Evolutionary conservation across 805 yeast genomes (phyloP).

Genomic region (Lachancea thermotolerans): DNA sequence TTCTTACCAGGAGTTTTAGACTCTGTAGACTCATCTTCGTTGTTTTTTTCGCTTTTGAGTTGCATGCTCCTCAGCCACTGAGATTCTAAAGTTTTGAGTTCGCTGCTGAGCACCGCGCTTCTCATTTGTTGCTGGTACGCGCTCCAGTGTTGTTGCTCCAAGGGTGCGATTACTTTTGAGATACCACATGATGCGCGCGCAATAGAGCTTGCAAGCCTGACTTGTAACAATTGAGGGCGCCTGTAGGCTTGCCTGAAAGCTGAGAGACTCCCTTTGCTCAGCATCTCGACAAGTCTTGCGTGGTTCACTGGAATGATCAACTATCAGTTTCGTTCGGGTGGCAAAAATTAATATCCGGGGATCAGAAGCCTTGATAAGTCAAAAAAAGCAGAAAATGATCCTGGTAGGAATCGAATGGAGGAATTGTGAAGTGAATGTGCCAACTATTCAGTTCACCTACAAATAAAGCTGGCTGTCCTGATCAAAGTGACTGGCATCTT

Average conservation of each 20-base stretch:
- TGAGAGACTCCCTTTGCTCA: slow-evolving; percentile 6
- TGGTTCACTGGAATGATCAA: slow-evolving; percentile 2
- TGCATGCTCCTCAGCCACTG: slow-evolving; percentile 14
- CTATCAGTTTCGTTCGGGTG: slow-evolving; percentile 1
- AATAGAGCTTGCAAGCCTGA: slow-evolving; percentile 13
- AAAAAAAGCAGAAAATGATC: slow-evolving; percentile 11
- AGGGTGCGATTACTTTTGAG: slow-evolving; percentile 3
- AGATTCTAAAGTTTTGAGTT: slow-evolving; percentile 15
- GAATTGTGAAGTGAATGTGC: background rate
- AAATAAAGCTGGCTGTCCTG: slow-evolving; percentile 1
- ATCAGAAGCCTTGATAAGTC: slow-evolving; percentile 4
- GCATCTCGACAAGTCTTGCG: slow-evolving; percentile 6
- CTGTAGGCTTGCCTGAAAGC: slow-evolving; percentile 11
- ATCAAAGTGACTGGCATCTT: background rate
- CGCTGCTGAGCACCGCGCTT: slow-evolving; percentile 8
- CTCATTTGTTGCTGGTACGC: slow-evolving; percentile 13
- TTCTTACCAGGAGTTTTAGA: slow-evolving; percentile 13
- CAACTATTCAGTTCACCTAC: background rate
- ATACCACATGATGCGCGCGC: background rate
- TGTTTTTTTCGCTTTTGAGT: slow-evolving; percentile 6
- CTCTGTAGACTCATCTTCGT: slow-evolving; percentile 16
- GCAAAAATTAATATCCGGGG: background rate
- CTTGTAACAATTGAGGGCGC: background rate
- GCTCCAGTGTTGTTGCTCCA: slow-evolving; percentile 13
- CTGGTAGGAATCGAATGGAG: background rate